Evolutionary conservation across 257 asterid species (phyloP).

Genomic region (Plectranthus barbatus): DNA sequence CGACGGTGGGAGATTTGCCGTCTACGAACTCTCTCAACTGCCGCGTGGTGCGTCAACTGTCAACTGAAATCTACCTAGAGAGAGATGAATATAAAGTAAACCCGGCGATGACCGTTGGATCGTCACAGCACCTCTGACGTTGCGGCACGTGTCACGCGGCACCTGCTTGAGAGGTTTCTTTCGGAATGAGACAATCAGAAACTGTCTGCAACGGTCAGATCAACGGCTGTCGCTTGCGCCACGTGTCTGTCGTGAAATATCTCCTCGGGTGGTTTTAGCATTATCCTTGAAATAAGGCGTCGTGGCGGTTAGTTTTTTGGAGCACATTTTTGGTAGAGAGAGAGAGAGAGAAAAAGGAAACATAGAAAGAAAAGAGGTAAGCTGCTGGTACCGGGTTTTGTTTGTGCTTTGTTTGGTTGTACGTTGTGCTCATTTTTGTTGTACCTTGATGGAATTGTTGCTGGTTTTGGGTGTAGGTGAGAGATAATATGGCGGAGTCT

Average conservation of each 20-base stretch:
- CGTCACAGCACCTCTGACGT: constrained; percentile 12
- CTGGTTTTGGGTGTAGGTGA: constrained; percentile 26
- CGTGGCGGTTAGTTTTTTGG: constrained; percentile 34
- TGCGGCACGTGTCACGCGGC: constrained; percentile 30
- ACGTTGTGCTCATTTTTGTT: constrained; percentile 7
- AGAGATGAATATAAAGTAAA: constrained; percentile 11
- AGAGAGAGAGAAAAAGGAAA: constrained; percentile 14
- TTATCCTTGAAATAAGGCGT: constrained; percentile 19
- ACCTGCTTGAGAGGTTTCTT: constrained; percentile 19
- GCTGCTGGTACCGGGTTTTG: background rate
- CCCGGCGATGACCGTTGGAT: constrained; percentile 13
- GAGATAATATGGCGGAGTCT: constrained; percentile 32
- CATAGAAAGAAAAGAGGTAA: too few species aligned
- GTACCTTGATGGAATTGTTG: background rate
- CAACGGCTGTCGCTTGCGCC: constrained; percentile 23
- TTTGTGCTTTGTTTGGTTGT: constrained; percentile 4
- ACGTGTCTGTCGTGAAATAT: constrained; percentile 19
- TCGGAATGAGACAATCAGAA: constrained; percentile 18
- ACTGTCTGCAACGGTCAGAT: constrained; percentile 27
- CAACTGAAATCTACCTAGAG: background rate
- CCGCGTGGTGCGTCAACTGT: background rate
- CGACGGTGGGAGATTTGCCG: background rate
- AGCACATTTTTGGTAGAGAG: constrained; percentile 24
- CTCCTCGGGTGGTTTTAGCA: constrained; percentile 27
- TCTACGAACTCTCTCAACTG: background rate